A percentile compares a stretch with the other conserved stretches of the same genome.
phyloP scores from a whole-genome alignment of 1,284 basidiomycete genomes.

The Ustilago curta region DNA sequence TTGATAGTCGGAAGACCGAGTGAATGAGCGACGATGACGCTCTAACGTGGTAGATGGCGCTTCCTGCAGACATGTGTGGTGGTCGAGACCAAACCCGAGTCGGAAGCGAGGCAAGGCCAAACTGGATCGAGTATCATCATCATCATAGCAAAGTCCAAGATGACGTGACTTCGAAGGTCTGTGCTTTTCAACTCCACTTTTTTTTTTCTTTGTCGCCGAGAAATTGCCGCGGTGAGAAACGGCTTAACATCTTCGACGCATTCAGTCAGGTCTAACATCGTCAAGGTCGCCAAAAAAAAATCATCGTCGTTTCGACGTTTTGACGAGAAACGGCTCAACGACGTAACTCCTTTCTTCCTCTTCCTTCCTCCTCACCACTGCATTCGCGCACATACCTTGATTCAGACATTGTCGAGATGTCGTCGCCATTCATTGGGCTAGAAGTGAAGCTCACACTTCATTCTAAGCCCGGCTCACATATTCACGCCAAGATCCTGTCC shows the following conservation, averaged over 20 bases:
- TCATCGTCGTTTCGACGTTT: no score
- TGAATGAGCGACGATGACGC: conserved; percentile 10
- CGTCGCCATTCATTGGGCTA: conserved; percentile 46
- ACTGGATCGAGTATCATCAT: not conserved
- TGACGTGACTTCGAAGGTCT: conserved; percentile 12
- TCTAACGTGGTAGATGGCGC: conserved; percentile 7
- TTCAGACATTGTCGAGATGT: conserved; percentile 13
- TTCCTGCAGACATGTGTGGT: conserved; percentile 25
- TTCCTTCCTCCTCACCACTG: not conserved
- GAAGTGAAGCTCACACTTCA: conserved; percentile 46
- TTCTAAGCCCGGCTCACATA: conserved; percentile 22
- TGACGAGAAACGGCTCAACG: not conserved
- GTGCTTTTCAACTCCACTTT: conserved; percentile 13
- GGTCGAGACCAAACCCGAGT: not conserved
- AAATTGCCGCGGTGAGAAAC: not conserved
- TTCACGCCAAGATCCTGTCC: conserved; percentile 45
- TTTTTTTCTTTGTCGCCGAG: no score
- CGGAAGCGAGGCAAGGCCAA: not conserved
- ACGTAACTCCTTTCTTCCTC: not conserved
- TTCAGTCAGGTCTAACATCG: not conserved
- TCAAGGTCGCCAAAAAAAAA: not conserved
- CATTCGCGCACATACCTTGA: not conserved
- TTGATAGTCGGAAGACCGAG: not conserved
- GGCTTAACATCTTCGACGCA: not conserved
- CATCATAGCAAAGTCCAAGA: conserved; percentile 2